Evolutionary conservation across 768 basidiomycete species (phyloP), one percentile per base, ranked within the genome.

Genomic region (Tricholoma saponaceum): DNA sequence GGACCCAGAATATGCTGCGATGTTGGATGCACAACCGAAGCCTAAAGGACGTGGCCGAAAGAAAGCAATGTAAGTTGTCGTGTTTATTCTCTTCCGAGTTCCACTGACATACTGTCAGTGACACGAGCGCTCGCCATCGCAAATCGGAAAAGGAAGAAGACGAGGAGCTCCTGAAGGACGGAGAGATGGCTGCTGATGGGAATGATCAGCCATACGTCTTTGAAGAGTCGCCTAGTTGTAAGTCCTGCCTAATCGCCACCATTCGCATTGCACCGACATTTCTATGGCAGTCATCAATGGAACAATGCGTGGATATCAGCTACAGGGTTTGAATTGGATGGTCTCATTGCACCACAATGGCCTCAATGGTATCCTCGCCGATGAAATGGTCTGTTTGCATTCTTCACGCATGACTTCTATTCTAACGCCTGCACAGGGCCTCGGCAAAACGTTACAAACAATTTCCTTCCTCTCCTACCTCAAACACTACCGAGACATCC

Each of bases 61-160:
- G 76, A 95, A 92, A 68, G 83, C 84, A 6, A 71, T 74, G 88
- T 89, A 74, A 39, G 86, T 79, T n/a, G 9, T 4, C 20, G 3
- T 44, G 5, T 28, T 12, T 44, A 1, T 30, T 2, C 25, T 28
- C 20, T 20, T 28, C 35, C 16, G 41, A 1, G 16, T 13, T 23
- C 50, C 52, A 37, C 20, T 63, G 46, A 64, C 33, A 12, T 9
- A 33, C 13, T 49, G 57, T 13, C 62, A 93, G 90, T 54, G 92
- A 91, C 60, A 83, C 86, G 51, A 85, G 70, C 51, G 82, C 88
- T 25, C 88, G 95, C 9, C 93, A 95, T 67, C 85, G 96, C 54
- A 97, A 95, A 71, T 95, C 92, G 0, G 97, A 99, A 72, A 97
- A 97, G 73, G 97, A 99, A 67, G 97, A 98, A 70, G 97, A 98